A percentile compares a stretch with the other conserved stretches of the same genome.
phyloP scores from a whole-genome alignment of 2,329 filamentous ascomycete species.

The Botrytis fragariae region DNA sequence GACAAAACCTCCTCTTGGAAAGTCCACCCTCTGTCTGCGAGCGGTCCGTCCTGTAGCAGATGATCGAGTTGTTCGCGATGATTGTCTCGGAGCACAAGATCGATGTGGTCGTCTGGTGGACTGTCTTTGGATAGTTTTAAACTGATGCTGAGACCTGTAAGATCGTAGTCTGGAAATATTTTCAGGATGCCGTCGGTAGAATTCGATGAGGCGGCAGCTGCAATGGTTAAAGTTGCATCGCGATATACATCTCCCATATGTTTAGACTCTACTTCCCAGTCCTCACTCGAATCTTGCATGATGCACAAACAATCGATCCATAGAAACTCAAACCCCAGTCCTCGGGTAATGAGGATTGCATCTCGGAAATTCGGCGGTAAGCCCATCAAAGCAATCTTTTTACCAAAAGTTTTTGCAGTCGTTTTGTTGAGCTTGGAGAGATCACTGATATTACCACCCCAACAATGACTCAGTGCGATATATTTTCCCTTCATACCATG shows the following conservation, averaged over 20 bases:
- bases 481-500: background rate
- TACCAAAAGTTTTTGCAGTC: too few species aligned
- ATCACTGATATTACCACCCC: background rate
- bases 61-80: too few species aligned
- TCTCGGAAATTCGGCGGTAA: background rate
- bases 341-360: background rate
- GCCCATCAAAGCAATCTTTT: too few species aligned
- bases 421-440: too few species aligned
- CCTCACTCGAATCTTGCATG: slow-evolving; percentile 9
- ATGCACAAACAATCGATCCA: slow-evolving; percentile 23
- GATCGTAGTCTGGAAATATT: too few species aligned
- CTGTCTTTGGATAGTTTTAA: too few species aligned
- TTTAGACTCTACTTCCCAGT: slow-evolving; percentile 12
- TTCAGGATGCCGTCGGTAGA: background rate
- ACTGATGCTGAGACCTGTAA: too few species aligned
- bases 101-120: too few species aligned
- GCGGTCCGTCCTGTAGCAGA: too few species aligned
- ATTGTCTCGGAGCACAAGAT: too few species aligned
- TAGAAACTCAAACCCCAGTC: background rate
- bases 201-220: background rate
- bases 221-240: background rate
- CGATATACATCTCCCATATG: slow-evolving; percentile 17
- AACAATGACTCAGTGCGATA: slow-evolving; percentile 2
- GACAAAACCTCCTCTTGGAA: too few species aligned
- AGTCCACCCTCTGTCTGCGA: too few species aligned